Evolutionary conservation across 2,329 filamentous ascomycete genomes (phyloP).

Genomic region (Aureobasidium musti): DNA sequence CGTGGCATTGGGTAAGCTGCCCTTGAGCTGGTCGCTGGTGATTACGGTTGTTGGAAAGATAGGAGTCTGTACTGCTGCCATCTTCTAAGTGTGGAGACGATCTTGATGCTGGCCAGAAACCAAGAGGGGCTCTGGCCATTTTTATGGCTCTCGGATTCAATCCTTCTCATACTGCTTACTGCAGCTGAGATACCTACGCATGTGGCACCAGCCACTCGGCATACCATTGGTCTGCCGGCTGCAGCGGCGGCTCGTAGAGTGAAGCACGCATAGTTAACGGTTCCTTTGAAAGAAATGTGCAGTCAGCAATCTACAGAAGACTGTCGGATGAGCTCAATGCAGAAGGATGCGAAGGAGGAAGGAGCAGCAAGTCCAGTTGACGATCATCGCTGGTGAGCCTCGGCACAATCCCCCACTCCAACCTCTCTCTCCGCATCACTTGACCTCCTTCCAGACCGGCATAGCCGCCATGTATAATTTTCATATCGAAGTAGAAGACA

Average conservation of each 20-base stretch:
- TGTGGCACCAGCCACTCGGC: not conserved
- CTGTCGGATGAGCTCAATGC: not conserved
- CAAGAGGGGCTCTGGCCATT: not conserved
- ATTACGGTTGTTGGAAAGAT: conserved; percentile 21
- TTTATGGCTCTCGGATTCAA: not conserved
- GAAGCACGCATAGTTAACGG: no score
- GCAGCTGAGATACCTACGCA: not conserved
- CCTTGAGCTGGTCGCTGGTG: conserved; percentile 24
- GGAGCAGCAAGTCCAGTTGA: not conserved
- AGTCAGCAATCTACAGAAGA: not conserved
- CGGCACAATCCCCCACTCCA: conserved; percentile 13
- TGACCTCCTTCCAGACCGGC: not conserved
- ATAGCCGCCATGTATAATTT: not conserved
- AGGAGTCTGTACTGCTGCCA: conserved; percentile 1
- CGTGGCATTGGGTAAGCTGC: conserved; percentile 14
- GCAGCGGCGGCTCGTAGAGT: not conserved
- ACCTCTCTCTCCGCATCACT: conserved; percentile 22
- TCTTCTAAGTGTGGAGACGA: not conserved
- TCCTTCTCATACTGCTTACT: not conserved
- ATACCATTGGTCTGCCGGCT: not conserved
- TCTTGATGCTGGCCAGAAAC: not conserved
- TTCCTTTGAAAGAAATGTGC: no score
- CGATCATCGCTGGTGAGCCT: conserved; percentile 10
- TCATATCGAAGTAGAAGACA: not conserved
- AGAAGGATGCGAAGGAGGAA: not conserved